Evolutionary conservation across 1,139 yeast species (phyloP).

Genomic region (Protomyces arabidopsidicola): DNA sequence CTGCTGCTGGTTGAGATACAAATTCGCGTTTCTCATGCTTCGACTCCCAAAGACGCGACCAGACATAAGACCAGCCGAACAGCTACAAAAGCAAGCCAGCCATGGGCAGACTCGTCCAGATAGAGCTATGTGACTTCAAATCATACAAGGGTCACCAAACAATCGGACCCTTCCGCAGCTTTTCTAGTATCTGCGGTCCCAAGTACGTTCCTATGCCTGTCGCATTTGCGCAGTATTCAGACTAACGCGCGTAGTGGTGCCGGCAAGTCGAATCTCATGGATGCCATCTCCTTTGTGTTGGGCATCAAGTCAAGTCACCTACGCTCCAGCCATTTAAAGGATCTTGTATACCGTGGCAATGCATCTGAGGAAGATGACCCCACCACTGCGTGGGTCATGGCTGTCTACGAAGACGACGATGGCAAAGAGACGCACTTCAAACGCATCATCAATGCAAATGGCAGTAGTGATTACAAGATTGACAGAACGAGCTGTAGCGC

Average conservation of each 20-base stretch:
- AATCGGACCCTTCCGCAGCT: conserved; percentile 66
- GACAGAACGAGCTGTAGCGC: conserved; percentile 61
- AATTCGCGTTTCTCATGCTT: background rate
- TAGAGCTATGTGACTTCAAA: conserved; percentile 80
- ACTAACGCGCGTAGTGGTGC: conserved; percentile 42
- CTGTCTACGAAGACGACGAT: conserved; percentile 61
- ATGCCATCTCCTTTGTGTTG: conserved; percentile 89
- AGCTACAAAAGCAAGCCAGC: background rate
- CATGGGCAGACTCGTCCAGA: conserved; percentile 74
- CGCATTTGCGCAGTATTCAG: background rate
- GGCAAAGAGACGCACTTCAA: conserved; percentile 38
- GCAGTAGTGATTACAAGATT: conserved; percentile 60
- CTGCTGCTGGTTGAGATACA: too few relatives aligned
- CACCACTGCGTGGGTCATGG: conserved; percentile 70
- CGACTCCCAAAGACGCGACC: background rate
- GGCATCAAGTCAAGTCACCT: conserved; percentile 77
- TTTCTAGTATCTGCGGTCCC: conserved; percentile 93
- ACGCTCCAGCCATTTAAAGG: conserved; percentile 68
- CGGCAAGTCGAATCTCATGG: conserved; percentile 97
- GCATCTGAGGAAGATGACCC: conserved; percentile 43
- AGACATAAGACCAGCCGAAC: background rate
- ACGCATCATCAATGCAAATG: conserved; percentile 26
- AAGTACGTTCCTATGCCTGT: conserved; percentile 52
- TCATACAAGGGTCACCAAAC: conserved; percentile 74
- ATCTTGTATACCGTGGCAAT: conserved; percentile 75